Conservation (phyloP, 805 yeast species). For the Zygosaccharomyces rouxii region DNA sequence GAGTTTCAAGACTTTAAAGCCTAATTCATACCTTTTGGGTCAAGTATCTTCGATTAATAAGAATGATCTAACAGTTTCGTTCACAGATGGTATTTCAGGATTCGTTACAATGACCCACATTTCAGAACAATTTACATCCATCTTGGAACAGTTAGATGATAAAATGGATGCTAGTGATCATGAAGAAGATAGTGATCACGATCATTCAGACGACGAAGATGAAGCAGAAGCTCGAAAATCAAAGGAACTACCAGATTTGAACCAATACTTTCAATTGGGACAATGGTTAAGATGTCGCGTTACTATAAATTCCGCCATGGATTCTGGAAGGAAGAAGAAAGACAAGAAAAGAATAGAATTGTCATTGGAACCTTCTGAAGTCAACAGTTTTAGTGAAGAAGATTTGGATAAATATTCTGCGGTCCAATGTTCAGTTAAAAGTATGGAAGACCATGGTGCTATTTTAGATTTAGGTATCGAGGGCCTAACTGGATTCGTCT, state of each 20-base stretch:
- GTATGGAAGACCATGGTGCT: slow-evolving; percentile 90
- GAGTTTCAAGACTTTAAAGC: slow-evolving; percentile 54
- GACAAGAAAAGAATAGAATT: slow-evolving; percentile 63
- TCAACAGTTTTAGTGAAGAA: slow-evolving; percentile 61
- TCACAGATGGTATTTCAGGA: slow-evolving; percentile 80
- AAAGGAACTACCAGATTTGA: slow-evolving; percentile 53
- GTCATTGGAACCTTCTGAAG: slow-evolving; percentile 67
- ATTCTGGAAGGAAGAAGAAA: slow-evolving; percentile 35
- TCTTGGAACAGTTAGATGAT: slow-evolving; percentile 55
- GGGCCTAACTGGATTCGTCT: slow-evolving; percentile 63
- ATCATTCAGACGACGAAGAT: slow-evolving; percentile 29
- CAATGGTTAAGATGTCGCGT: slow-evolving; percentile 85
- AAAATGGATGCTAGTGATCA: slow-evolving; percentile 39
- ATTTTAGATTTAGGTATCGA: slow-evolving; percentile 64
- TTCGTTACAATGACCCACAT: slow-evolving; percentile 70
- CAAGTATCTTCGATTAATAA: slow-evolving; percentile 59
- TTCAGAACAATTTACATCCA: slow-evolving; percentile 55
- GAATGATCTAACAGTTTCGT: slow-evolving; percentile 60
- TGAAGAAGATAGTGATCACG: slow-evolving; percentile 35
- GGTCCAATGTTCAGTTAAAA: slow-evolving; percentile 71
- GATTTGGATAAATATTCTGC: slow-evolving; percentile 59
- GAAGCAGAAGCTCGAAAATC: slow-evolving; percentile 17
- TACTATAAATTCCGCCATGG: slow-evolving; percentile 47
- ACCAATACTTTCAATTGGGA: slow-evolving; percentile 57
- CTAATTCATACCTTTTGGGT: slow-evolving; percentile 76